These are phyloP conservation scores for Saprolegnia diclina DNA, from an alignment of 352 stramenopile genomes.

Conservation along the genomic window DNA sequence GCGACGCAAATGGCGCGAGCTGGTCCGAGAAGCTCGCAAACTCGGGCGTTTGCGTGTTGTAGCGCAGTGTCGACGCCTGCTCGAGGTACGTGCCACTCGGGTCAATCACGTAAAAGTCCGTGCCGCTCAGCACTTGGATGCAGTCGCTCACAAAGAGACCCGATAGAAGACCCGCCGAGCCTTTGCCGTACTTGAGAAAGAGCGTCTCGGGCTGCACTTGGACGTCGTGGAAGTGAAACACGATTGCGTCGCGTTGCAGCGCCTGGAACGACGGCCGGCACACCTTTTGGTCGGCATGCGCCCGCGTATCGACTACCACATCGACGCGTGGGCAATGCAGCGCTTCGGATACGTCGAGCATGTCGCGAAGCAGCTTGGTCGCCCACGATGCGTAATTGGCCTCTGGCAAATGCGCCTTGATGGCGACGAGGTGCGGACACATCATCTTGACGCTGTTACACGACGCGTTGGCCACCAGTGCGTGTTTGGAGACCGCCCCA, in stretches of 20 bases:
- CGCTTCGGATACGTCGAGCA: conserved; percentile 51
- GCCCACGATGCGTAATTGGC: conserved; percentile 34
- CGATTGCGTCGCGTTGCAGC: conserved; percentile 63
- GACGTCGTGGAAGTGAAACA: conserved; percentile 59
- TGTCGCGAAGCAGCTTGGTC: conserved; percentile 47
- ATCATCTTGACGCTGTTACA: conserved; percentile 43
- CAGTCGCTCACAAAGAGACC: conserved; percentile 67
- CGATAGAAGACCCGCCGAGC: conserved; percentile 50
- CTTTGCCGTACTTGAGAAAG: conserved; percentile 44
- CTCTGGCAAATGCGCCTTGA: conserved; percentile 43
- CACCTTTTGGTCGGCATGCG: conserved; percentile 56
- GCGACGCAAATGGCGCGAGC: conserved; percentile 57
- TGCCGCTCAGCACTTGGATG: conserved; percentile 69
- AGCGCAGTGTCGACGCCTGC: conserved; percentile 30
- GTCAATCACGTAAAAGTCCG: conserved; percentile 74
- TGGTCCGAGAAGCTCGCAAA: conserved; percentile 71
- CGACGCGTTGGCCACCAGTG: conserved; percentile 52
- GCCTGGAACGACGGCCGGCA: conserved; percentile 65
- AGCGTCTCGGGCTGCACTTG: conserved; percentile 48
- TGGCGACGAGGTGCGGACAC: conserved; percentile 37
- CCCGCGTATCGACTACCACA: conserved; percentile 61
- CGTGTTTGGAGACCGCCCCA: conserved; percentile 58
- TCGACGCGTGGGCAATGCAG: conserved; percentile 49
- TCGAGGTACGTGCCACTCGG: conserved; percentile 47
- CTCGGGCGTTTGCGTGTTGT: conserved; percentile 53